Percentiles rank a stretch among this genome's conserved stretches.
phyloP scores from a whole-genome alignment of 331 rosid genomes.

The Ulmus americana region DNA sequence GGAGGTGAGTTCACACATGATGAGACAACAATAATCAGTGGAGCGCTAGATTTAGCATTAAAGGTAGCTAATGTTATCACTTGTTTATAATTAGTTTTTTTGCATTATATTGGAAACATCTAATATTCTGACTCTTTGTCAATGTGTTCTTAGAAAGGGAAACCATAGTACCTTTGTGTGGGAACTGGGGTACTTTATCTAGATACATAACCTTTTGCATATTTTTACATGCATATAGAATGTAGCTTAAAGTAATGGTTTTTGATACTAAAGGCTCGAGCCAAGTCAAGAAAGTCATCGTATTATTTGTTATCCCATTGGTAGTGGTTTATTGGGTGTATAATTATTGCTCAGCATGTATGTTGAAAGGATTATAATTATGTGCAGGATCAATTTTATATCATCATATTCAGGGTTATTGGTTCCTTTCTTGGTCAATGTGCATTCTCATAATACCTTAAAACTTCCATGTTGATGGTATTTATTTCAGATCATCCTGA shows the following conservation, averaged over 20 bases:
- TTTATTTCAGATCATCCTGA: too few relatives aligned
- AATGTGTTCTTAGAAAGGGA: not conserved
- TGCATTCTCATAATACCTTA: too few relatives aligned
- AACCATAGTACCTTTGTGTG: not conserved
- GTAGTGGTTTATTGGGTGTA: too few relatives aligned
- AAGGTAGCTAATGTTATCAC: conserved; percentile 27
- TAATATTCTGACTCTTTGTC: too few relatives aligned
- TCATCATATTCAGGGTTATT: not conserved
- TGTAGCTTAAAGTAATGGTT: not conserved
- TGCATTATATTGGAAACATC: not conserved
- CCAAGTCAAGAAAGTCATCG: too few relatives aligned
- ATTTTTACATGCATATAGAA: not conserved
- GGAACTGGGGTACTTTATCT: not conserved
- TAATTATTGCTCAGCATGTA: not conserved
- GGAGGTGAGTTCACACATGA: conserved; percentile 53
- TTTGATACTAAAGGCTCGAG: too few relatives aligned
- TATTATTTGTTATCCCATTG: too few relatives aligned
- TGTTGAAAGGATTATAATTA: not conserved
- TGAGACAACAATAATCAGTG: conserved; percentile 49
- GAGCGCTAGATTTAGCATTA: conserved; percentile 46
- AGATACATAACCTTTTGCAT: not conserved
- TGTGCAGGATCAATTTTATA: not conserved
- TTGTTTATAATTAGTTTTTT: not conserved
- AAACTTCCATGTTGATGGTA: too few relatives aligned
- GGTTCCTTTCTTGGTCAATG: too few relatives aligned